Evolutionary conservation across 495 filamentous ascomycete species (phyloP), one percentile per base, ranked within the genome.

Genomic region (Aspergillus kassunensis): DNA sequence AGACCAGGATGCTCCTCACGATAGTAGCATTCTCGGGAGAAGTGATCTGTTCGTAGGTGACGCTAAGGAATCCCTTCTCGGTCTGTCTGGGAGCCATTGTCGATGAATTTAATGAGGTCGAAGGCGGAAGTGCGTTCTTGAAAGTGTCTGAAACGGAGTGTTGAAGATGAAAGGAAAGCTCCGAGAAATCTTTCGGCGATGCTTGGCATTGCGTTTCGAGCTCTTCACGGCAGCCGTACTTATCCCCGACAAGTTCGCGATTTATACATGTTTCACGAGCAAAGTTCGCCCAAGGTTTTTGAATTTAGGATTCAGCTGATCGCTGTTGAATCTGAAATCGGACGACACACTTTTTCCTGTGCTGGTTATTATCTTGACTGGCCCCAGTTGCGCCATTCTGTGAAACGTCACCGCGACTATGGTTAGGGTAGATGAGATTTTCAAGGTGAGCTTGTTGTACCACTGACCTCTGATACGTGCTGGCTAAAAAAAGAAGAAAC

Each of bases 401-500:
- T 41, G 50, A 50, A 54, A 18, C 12, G 23, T 27, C 45, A 36
- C 57, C 56, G 62, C 63, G 62, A 71, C 53, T 52, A 93, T 91
- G 87, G 76, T 85, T 20, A 88, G 80, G 65, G 81, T 92, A 63
- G 86, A 92, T 63, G 87, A 90, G 53, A 73, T 95, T 29, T 95
- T 95, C 77, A 91, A 92, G 70, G 89, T 89, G 73, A 43, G 59
- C 15, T 21, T 21, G 8, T 21, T 41, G 13, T 16, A 21, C 27
- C 1, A 29, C 15, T 4, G 4, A 11, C 5, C 20, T 40, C 6
- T 7, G 44, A 9, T 12, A 3, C 27, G 13, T 8, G 9, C 3
- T 42, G 19, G 13, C 63, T 73, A 41, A 71, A 49, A 20, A 20
- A 42, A 18, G 9, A 54, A 79, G 75, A 78, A 78, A 70, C 72